A percentile compares a stretch with the other conserved stretches of the same genome.
phyloP scores from a whole-genome alignment of 2,329 filamentous ascomycete genomes.

The Talaromyces sp. region DNA sequence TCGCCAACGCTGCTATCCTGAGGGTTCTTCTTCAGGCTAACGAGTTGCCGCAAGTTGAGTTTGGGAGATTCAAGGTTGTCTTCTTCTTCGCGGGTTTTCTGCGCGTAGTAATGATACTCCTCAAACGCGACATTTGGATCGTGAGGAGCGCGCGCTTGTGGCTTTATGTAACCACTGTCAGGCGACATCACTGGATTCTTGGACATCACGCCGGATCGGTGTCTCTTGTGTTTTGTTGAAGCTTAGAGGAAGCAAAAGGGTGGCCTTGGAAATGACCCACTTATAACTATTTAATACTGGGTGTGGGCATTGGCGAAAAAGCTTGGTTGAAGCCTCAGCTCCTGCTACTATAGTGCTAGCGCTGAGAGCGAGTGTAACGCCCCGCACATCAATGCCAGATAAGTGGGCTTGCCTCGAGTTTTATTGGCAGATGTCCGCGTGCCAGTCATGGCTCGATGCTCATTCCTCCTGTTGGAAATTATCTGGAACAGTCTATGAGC shows the following conservation, averaged over 20 bases:
- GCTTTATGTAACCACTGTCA: constrained; percentile 2
- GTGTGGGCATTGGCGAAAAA: too few species aligned
- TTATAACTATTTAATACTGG: not conserved
- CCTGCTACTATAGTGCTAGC: not conserved
- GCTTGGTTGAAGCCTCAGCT: not conserved
- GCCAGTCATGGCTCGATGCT: not conserved
- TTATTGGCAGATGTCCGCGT: not conserved
- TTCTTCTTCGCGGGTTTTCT: constrained; percentile 30
- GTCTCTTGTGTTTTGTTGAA: not conserved
- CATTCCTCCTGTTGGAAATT: too few species aligned
- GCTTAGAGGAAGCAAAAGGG: not conserved
- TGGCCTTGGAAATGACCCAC: not conserved
- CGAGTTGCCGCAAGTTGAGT: constrained; percentile 6
- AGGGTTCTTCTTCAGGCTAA: not conserved
- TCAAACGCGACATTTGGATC: constrained; percentile 29
- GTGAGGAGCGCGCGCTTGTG: constrained; percentile 18
- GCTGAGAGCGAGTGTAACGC: not conserved
- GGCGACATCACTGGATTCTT: not conserved
- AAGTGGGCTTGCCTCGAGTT: not conserved
- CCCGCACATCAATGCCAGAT: not conserved
- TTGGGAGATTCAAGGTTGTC: constrained; percentile 10
- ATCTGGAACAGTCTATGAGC: too few species aligned
- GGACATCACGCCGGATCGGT: not conserved
- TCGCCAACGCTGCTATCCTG: not conserved
- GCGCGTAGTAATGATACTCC: constrained; percentile 32